Conservation (phyloP, 2,329 filamentous ascomycete species). For the Truncatella angustata region DNA sequence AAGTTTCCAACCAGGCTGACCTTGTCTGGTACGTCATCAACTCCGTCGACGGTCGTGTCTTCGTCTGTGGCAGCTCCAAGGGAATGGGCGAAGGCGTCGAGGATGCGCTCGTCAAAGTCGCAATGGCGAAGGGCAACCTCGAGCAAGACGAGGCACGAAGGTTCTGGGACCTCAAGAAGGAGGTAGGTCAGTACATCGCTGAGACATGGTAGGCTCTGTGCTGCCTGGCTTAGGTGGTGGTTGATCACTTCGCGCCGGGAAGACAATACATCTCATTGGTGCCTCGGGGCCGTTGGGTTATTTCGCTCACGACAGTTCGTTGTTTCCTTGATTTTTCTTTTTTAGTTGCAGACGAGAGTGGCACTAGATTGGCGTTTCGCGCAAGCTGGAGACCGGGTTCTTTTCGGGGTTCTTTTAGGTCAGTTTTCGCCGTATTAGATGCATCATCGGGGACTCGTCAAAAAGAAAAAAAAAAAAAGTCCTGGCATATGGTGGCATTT, state of each 20-base stretch:
- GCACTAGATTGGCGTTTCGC: constrained; percentile 10
- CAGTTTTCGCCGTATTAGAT: neutral
- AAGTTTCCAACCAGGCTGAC: constrained; percentile 86
- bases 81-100: constrained; percentile 99
- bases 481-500: neutral
- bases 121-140: constrained; percentile 88
- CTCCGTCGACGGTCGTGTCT: constrained; percentile 89
- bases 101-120: constrained; percentile 80
- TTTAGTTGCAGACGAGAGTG: neutral
- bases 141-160: constrained; percentile 76
- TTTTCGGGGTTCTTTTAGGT: too few relatives aligned
- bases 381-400: constrained; percentile 6
- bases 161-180: constrained; percentile 92
- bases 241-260: neutral
- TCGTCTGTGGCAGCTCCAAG: constrained; percentile 92
- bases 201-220: constrained; percentile 60
- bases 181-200: constrained; percentile 92
- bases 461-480: neutral
- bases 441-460: neutral
- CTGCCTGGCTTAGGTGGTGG: neutral
- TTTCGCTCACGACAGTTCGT: neutral
- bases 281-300: neutral
- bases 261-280: neutral
- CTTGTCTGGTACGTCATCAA: constrained; percentile 99
- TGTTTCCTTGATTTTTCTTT: neutral